Evolutionary conservation across 345 rosid genomes (phyloP), one percentile per base, ranked within the genome.

Genomic region (Cochlearia excelsa): DNA sequence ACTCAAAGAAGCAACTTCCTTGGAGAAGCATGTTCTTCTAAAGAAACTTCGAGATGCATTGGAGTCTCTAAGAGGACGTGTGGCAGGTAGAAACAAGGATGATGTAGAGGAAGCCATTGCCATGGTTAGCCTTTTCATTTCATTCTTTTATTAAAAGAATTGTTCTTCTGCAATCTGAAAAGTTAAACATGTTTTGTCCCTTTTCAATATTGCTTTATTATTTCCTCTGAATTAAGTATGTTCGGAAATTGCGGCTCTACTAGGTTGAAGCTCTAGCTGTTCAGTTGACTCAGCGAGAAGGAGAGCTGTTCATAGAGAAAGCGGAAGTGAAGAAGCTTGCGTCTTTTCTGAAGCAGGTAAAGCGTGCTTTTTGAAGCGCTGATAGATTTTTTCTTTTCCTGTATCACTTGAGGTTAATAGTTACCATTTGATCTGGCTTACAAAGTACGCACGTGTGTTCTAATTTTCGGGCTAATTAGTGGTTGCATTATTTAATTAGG

Each of bases 181-280:
- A 16, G 23, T 40, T n/a, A 16, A 23, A 5, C 37, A 34, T 34
- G 6, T 1, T 1, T 3, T 38, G 11, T 50, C 30, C 6, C 3
- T 39, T 31, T 35, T 26, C 38, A 16, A 37, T 1, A 7, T 37
- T 59, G 41, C 1, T 30, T 66, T 45, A 42, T 26, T 60, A 61
- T 48, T 3, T 55, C 29, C 23, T 16, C 23, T 16, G 23, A 16
- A 16, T 47, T 3, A 45, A 37, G 46, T 9, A 56, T 28, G 46
- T 34, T 37, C 61, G 33, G 42, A 40, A 65, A 8, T 45, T 74
- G 7, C 78, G 50, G 50, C 48, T 79, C 43, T 71, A 68, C 55
- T 75, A 94, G 99, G 99, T 94, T 45, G 99, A 90, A 76, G 96
- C 96, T 66, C 74, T 94, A 63, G 97, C 96, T 38, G 90, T 94